Percentiles rank a stretch among this genome's conserved stretches.
These are phyloP conservation scores for Tuber indicum DNA, from an alignment of 495 filamentous ascomycete genomes.

Conservation along the genomic window DNA sequence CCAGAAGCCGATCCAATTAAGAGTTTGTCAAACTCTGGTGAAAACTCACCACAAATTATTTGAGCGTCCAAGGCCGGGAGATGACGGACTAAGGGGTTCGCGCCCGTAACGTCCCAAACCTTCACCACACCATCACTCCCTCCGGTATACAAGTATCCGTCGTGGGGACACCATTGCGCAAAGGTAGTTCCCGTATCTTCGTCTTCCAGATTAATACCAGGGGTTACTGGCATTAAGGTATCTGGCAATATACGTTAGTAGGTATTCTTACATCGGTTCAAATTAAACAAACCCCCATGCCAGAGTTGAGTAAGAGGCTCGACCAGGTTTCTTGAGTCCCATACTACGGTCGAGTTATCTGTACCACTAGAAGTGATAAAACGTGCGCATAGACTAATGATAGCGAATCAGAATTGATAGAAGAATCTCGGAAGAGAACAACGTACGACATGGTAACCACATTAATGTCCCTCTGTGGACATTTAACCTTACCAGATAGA, in stretches of 20 bases:
- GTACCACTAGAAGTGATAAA: conserved; percentile 81
- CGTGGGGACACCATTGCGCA: conserved; percentile 65
- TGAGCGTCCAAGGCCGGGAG: conserved; percentile 49
- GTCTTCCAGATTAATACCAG: conserved; percentile 53
- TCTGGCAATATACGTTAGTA: conserved; percentile 29
- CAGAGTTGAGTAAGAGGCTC: conserved; percentile 58
- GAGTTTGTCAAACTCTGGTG: conserved; percentile 28
- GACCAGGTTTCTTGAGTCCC: conserved; percentile 61
- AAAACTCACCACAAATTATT: conserved; percentile 45
- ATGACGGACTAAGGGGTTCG: conserved; percentile 59
- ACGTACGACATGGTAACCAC: conserved; percentile 60
- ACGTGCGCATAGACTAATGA: conserved; percentile 42
- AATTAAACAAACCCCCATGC: conserved; percentile 51
- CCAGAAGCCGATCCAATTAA: conserved; percentile 36
- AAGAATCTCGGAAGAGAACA: conserved; percentile 44
- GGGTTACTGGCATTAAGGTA: conserved; percentile 57
- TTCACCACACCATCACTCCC: conserved; percentile 83
- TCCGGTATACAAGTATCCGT: conserved; percentile 76
- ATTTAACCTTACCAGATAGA: conserved; percentile 51
- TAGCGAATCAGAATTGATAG: conserved; percentile 46
- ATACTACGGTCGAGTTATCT: conserved; percentile 73
- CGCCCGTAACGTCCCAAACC: conserved; percentile 68
- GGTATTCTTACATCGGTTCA: background rate
- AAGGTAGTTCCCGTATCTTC: conserved; percentile 78
- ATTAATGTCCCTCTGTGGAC: conserved; percentile 78